These are phyloP conservation scores for Chrysophaeum taylorii DNA, from an alignment of 352 stramenopile genomes.

Conservation along the genomic window DNA sequence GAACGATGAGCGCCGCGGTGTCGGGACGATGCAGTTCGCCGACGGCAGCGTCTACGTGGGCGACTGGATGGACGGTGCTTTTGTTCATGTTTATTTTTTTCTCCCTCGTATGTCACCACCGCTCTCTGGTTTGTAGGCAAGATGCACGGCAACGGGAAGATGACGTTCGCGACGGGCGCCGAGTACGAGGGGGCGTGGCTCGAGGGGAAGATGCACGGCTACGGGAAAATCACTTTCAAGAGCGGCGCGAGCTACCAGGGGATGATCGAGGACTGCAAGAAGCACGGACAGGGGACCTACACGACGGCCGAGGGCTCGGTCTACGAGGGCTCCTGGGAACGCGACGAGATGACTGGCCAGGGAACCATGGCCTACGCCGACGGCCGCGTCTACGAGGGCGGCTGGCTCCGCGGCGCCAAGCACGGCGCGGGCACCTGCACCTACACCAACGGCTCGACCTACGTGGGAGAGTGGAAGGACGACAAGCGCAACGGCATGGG, in stretches of 20 bases:
- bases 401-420: slow-evolving; percentile 36
- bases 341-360: slow-evolving; percentile 66
- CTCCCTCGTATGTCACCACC: no score
- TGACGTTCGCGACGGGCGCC: slow-evolving; percentile 49
- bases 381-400: slow-evolving; percentile 55
- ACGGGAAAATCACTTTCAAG: no score
- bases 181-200: slow-evolving; percentile 67
- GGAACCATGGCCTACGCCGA: slow-evolving; percentile 58
- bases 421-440: slow-evolving; percentile 45
- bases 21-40: slow-evolving; percentile 43
- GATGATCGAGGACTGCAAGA: slow-evolving; percentile 49
- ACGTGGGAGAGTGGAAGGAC: slow-evolving; percentile 43
- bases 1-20: slow-evolving; percentile 65
- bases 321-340: slow-evolving; percentile 66
- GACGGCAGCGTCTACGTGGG: slow-evolving; percentile 29
- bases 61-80: no score
- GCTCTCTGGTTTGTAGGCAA: no score
- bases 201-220: slow-evolving; percentile 52
- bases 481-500: slow-evolving; percentile 46
- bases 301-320: slow-evolving; percentile 75
- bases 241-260: slow-evolving; percentile 62
- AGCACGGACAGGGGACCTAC: slow-evolving; percentile 67
- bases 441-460: slow-evolving; percentile 42
- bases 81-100: no score
- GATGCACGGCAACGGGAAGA: slow-evolving; percentile 52